Base-by-base conservation (phyloP, 1,284 basidiomycete genomes). In the Tilletia setariae region DNA sequence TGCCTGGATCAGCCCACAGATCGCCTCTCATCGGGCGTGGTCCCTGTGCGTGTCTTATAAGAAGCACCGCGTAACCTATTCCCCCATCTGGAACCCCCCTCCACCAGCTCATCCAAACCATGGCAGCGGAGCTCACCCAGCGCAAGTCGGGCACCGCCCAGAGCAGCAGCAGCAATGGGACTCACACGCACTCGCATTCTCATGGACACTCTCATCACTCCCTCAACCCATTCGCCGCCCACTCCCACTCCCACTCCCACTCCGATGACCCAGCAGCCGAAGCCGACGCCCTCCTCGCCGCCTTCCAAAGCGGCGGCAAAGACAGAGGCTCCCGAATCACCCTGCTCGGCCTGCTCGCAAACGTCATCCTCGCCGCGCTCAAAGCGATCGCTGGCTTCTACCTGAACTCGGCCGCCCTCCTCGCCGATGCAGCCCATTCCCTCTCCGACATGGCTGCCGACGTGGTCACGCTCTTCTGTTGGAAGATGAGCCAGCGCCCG, bases 351-450 rank as follows among this genome's bases (percentile, higher is more conserved):
- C 86, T 98, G n/a, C 87, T 88, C 51, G 87, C 90, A 64, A 98
- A 98, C 79, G 85, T 98, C 35, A 88, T 86, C 1, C 85, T 98
- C 70, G 96, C 93, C 0, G 85, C 86, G 15, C 85, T 89, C 32
- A 98, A 98, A 83, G 94, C 93, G 30, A 79, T 87, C 11, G 82
- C 79, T 0, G 81, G 80, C 1, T 71, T 76, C 30, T 73, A 73
- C 51, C 75, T 81, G 28, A 93, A 97, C 81, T 94, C 92, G 6
- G 93, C 94, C 1, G 90, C 92, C 0, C 85, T 98, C 64, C 86
- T 98, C 9, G 95, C 96, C 1, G 95, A 98, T 79, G 94, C 95
- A 0, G 94, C 91, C 1, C 95, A 98, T 82, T 92, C 91, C n/a
- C 77, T 94, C 53, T 92, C 91, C 72, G 79, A 95, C 84, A 86